A percentile compares a stretch with the other conserved stretches of the same genome.
These are phyloP conservation scores for Candida stauntonica DNA, from an alignment of 805 yeast species.

Conservation along the genomic window DNA sequence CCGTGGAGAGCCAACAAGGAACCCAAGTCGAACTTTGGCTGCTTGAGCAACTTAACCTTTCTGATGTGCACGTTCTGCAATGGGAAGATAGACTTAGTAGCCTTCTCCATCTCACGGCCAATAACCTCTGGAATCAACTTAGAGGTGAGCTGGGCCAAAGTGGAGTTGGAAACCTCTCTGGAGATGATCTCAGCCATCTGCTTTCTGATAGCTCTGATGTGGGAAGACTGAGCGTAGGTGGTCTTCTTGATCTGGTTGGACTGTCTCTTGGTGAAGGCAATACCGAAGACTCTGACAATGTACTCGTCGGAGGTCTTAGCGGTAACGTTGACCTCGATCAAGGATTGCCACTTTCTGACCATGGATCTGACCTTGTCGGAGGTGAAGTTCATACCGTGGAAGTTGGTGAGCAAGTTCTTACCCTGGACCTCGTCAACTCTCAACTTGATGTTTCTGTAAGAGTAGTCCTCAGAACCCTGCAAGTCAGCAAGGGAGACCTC, in stretches of 20 bases:
- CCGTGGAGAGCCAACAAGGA: conserved; percentile 96
- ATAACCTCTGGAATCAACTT: conserved; percentile 98
- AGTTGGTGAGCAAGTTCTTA: conserved; percentile 97
- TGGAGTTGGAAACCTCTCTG: conserved; percentile 92
- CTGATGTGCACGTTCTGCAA: conserved; percentile 98
- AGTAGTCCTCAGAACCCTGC: conserved; percentile 98
- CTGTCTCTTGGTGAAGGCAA: conserved; percentile 98
- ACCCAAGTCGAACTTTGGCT: conserved; percentile 98
- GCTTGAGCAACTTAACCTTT: conserved; percentile 97
- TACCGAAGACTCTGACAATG: conserved; percentile 92
- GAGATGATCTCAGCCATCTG: conserved; percentile 94
- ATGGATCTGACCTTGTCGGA: conserved; percentile 95
- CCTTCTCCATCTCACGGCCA: conserved; percentile 97
- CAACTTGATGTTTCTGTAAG: conserved; percentile 94
- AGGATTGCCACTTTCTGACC: conserved; percentile 98
- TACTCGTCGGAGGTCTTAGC: conserved; percentile 98
- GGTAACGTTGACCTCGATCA: conserved; percentile 96
- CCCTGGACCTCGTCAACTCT: conserved; percentile 99
- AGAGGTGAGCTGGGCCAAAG: conserved; percentile 93
- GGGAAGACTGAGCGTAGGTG: conserved; percentile 95
- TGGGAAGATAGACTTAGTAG: conserved; percentile 92
- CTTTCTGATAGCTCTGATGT: conserved; percentile 80
- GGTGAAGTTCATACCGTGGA: conserved; percentile 99
- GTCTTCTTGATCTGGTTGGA: conserved; percentile 97
- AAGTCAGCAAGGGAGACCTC: conserved; percentile 96